These are phyloP conservation scores for Suhomyces sp. DNA, from an alignment of 805 yeast genomes.

Conservation along the genomic window DNA sequence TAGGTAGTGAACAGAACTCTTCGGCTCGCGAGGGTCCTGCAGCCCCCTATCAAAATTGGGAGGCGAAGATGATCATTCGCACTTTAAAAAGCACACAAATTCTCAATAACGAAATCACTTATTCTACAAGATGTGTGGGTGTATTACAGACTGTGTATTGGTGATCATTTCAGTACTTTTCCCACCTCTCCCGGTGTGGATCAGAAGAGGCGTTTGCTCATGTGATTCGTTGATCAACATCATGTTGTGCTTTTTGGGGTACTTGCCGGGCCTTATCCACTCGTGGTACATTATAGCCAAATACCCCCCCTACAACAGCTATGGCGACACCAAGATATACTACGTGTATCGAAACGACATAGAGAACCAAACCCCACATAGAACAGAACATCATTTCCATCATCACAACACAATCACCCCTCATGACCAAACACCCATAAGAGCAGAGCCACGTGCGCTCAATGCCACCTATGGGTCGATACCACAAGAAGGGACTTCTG, in stretches of 20 bases:
- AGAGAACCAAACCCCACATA: slow-evolving; percentile 25
- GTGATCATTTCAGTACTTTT: slow-evolving; percentile 58
- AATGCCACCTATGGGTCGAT: slow-evolving; percentile 22
- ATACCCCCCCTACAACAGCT: slow-evolving; percentile 37
- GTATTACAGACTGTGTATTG: slow-evolving; percentile 53
- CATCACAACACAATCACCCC: slow-evolving; percentile 16
- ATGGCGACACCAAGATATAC: slow-evolving; percentile 28
- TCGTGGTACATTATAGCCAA: slow-evolving; percentile 49
- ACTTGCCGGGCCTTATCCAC: slow-evolving; percentile 50
- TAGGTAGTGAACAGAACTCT: too few relatives aligned
- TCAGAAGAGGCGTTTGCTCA: slow-evolving; percentile 61
- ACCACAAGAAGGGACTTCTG: slow-evolving; percentile 20
- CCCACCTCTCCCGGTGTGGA: slow-evolving; percentile 73
- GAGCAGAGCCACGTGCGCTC: slow-evolving; percentile 10
- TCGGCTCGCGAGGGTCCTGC: background rate
- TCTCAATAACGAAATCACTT: background rate
- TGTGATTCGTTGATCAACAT: slow-evolving; percentile 46
- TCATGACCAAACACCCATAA: slow-evolving; percentile 6
- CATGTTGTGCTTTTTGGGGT: slow-evolving; percentile 45
- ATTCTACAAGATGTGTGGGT: slow-evolving; percentile 20
- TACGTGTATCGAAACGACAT: slow-evolving; percentile 35
- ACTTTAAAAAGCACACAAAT: background rate
- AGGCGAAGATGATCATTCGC: background rate
- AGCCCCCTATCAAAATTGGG: background rate
- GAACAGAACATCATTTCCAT: slow-evolving; percentile 21